These are phyloP conservation scores for Vaccinium macrocarpon DNA, from an alignment of 148 eudicot species.

Conservation along the genomic window DNA sequence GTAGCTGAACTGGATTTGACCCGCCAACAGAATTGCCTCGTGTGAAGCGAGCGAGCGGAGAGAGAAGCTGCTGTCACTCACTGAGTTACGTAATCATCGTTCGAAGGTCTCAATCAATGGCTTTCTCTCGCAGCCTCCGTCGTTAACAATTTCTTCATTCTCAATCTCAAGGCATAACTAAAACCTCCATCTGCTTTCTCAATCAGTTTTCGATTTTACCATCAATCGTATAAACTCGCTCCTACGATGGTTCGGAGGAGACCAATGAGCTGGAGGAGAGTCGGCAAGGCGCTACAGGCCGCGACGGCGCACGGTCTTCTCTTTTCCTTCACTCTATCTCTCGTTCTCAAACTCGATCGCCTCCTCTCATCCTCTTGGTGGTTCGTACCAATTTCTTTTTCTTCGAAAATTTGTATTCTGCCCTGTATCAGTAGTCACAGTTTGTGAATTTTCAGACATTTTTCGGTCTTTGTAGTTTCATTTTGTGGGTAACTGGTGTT, in stretches of 20 bases:
- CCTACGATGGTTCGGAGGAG: background rate
- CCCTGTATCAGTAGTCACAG: background rate
- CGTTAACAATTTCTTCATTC: background rate
- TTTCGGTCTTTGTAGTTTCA: background rate
- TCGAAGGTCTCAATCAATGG: background rate
- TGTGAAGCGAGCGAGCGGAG: too few relatives aligned
- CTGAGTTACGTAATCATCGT: background rate
- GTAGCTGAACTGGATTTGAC: too few relatives aligned
- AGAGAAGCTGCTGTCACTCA: background rate
- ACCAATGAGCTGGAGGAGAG: slow-evolving; percentile 36
- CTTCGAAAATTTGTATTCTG: background rate
- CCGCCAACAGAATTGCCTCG: too few relatives aligned
- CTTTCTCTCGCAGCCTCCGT: background rate
- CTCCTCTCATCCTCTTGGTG: slow-evolving; percentile 37
- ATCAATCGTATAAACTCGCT: too few relatives aligned
- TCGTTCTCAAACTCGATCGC: slow-evolving; percentile 37
- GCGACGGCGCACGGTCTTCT: slow-evolving; percentile 37
- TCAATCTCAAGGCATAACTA: too few relatives aligned
- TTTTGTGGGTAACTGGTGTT: background rate
- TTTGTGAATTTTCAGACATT: background rate
- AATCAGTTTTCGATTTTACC: background rate
- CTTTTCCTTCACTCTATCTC: slow-evolving; percentile 40
- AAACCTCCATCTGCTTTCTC: background rate
- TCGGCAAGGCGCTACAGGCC: slow-evolving; percentile 33
- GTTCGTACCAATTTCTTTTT: slow-evolving; percentile 22